Conservation (phyloP, 208 protist species). For the Trypanosoma lewisi region DNA sequence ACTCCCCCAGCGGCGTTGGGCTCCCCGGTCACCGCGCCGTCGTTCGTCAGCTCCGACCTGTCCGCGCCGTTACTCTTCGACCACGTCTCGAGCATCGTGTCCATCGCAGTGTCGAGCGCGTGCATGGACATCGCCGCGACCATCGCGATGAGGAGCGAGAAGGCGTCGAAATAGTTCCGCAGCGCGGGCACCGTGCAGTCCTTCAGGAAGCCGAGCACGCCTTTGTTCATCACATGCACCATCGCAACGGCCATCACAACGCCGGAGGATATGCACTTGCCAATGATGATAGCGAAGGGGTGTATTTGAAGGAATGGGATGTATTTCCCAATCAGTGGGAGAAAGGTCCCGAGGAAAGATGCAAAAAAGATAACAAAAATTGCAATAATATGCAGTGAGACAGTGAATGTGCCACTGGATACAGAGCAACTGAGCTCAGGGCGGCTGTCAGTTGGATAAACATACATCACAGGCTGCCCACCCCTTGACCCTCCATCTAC, state of each 20-base stretch:
- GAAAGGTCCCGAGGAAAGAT: slow-evolving; percentile 36
- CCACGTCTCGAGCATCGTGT: not conserved
- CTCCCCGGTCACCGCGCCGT: not conserved
- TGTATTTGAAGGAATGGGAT: slow-evolving; percentile 27
- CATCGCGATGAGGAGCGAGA: slow-evolving; percentile 56
- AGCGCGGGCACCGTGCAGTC: too few relatives aligned
- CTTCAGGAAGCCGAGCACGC: too few relatives aligned
- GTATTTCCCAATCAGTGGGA: slow-evolving; percentile 51
- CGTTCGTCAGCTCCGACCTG: not conserved
- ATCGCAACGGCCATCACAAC: slow-evolving; percentile 54
- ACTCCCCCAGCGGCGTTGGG: not conserved
- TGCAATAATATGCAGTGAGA: slow-evolving; percentile 49
- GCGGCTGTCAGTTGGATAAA: too few relatives aligned
- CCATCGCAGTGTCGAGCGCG: slow-evolving; percentile 36
- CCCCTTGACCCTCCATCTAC: too few relatives aligned
- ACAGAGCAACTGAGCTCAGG: too few relatives aligned
- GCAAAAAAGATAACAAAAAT: slow-evolving; percentile 60
- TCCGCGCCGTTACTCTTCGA: not conserved
- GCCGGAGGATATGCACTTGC: slow-evolving; percentile 52
- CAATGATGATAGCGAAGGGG: slow-evolving; percentile 40
- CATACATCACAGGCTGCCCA: too few relatives aligned
- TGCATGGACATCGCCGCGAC: slow-evolving; percentile 59
- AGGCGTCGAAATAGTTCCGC: too few relatives aligned
- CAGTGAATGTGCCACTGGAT: not conserved
- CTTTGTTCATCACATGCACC: slow-evolving; percentile 65